phyloP scores from a whole-genome alignment of 2,329 filamentous ascomycete species.

The Monosporascus cannonballus region DNA sequence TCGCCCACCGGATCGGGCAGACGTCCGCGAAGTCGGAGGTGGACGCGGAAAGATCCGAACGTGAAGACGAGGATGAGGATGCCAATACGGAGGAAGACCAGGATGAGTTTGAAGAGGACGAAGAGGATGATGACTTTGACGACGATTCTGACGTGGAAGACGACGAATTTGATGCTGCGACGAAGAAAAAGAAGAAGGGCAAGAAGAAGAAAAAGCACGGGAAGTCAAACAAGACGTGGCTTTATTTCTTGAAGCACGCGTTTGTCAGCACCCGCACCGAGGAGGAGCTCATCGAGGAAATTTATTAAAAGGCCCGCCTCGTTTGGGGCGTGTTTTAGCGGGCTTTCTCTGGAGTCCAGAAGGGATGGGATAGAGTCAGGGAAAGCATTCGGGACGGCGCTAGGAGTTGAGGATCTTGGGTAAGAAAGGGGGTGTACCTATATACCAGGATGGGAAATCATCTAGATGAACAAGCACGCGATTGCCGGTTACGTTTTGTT shows the following conservation, averaged over 20 bases:
- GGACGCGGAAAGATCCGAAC: slow-evolving; percentile 16
- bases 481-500: no score
- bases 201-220: slow-evolving; percentile 54
- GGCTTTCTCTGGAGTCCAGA: background rate
- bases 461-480: no score
- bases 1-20: slow-evolving; percentile 73
- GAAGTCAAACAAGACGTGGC: slow-evolving; percentile 69
- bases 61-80: slow-evolving; percentile 20
- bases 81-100: slow-evolving; percentile 16
- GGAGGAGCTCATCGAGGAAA: slow-evolving; percentile 52
- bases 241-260: slow-evolving; percentile 69
- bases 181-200: slow-evolving; percentile 39
- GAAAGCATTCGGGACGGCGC: background rate
- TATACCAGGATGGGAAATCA: no score
- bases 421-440: no score
- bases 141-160: slow-evolving; percentile 21
- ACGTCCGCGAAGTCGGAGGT: slow-evolving; percentile 23
- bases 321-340: background rate
- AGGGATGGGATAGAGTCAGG: background rate
- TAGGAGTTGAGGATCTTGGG: background rate
- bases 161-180: slow-evolving; percentile 17
- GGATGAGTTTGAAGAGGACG: slow-evolving; percentile 17
- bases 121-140: slow-evolving; percentile 16
- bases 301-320: slow-evolving; percentile 9
- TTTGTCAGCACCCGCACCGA: slow-evolving; percentile 69